phyloP scores from a whole-genome alignment of 2,329 filamentous ascomycete species.

The Talaromyces albobiverticillius region DNA sequence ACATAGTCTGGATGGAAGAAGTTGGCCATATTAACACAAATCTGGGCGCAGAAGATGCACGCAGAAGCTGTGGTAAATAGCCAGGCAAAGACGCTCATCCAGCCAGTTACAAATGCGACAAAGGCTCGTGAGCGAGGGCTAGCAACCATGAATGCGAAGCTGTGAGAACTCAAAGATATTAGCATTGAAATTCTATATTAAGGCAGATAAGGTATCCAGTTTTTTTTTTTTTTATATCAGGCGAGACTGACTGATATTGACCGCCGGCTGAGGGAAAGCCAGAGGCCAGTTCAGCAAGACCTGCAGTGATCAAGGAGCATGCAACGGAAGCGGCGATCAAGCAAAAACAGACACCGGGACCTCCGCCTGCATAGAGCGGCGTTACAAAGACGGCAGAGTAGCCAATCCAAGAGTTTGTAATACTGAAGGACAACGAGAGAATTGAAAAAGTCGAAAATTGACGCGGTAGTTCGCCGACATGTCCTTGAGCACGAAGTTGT shows the following conservation, averaged over 20 bases:
- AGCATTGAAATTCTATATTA: too few relatives aligned
- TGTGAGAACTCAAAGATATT: too few relatives aligned
- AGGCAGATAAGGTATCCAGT: too few relatives aligned
- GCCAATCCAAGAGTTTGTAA: constrained; percentile 33
- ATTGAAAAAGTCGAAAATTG: constrained; percentile 22
- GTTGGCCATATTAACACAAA: constrained; percentile 15
- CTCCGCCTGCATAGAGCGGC: constrained; percentile 23
- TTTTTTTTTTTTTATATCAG: too few relatives aligned
- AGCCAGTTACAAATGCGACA: constrained; percentile 24
- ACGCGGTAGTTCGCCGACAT: constrained; percentile 16
- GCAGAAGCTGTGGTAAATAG: constrained; percentile 15
- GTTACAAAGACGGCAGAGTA: constrained; percentile 22
- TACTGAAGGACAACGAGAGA: constrained; percentile 24
- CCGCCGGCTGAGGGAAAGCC: constrained; percentile 26
- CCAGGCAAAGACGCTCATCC: constrained; percentile 25
- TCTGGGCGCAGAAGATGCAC: constrained; percentile 6
- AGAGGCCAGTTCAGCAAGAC: constrained; percentile 26
- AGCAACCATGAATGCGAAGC: constrained; percentile 26
- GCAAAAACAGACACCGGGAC: constrained; percentile 23
- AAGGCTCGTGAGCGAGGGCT: constrained; percentile 13
- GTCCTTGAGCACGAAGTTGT: not conserved
- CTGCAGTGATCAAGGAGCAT: constrained; percentile 22
- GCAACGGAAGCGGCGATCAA: constrained; percentile 22
- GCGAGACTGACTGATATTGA: constrained; percentile 26
- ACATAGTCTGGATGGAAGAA: constrained; percentile 20